A percentile compares a stretch with the other conserved stretches of the same genome.
phyloP scores from a whole-genome alignment of 2,329 filamentous ascomycete species.

The Claviceps capensis region DNA sequence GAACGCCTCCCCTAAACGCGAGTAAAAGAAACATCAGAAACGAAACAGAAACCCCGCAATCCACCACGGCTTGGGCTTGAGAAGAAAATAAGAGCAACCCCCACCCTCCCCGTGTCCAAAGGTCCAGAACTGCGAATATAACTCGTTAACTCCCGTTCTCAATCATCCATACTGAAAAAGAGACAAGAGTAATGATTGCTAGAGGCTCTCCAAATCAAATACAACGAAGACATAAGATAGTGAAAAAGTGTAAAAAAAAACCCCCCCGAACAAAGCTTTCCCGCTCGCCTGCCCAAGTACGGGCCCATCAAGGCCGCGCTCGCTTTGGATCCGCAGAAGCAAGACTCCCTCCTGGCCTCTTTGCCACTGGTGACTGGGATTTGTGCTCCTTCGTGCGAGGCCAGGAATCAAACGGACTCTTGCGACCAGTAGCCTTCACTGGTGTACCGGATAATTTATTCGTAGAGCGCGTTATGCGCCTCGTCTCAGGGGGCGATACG shows the following conservation, averaged over 20 bases:
- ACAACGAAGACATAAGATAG: neutral
- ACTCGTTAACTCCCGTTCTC: slow-evolving; percentile 1
- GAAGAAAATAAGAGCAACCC: neutral
- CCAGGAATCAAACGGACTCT: slow-evolving; percentile 56
- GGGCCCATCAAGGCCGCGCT: slow-evolving; percentile 16
- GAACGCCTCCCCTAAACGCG: slow-evolving; percentile 1
- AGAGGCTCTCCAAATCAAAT: neutral
- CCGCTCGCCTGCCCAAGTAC: neutral
- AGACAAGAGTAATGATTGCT: neutral
- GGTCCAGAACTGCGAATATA: neutral
- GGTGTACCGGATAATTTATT: slow-evolving; percentile 36
- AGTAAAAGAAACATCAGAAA: neutral
- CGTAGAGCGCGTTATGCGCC: slow-evolving; percentile 42
- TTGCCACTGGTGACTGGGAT: slow-evolving; percentile 30
- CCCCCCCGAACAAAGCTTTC: neutral
- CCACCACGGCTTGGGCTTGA: neutral
- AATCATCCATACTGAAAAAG: neutral
- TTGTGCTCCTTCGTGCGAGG: slow-evolving; percentile 45
- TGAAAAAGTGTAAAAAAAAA: neutral
- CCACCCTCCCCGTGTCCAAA: neutral
- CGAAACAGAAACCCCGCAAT: neutral
- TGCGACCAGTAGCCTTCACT: slow-evolving; percentile 24
- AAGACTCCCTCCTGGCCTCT: slow-evolving; percentile 25
- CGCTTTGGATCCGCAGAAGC: slow-evolving; percentile 20
- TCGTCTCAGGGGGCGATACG: slow-evolving; percentile 48